These are phyloP conservation scores for Suhomyces emberorum DNA, from an alignment of 805 yeast genomes.

Conservation along the genomic window DNA sequence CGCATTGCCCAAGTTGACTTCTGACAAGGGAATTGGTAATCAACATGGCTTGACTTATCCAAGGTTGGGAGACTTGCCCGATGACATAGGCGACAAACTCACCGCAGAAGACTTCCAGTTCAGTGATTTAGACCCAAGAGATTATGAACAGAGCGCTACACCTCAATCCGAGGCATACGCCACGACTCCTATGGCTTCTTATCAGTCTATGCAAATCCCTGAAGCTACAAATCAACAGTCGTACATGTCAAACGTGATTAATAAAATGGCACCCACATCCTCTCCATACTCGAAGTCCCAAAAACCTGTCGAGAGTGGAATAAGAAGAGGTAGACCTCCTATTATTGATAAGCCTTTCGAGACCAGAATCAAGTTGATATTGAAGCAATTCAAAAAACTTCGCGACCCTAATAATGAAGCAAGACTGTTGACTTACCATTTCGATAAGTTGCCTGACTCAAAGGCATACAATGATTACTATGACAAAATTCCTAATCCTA, in stretches of 20 bases:
- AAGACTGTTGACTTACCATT: slow-evolving; percentile 54
- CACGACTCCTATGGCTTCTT: slow-evolving; percentile 3
- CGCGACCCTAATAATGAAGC: slow-evolving; percentile 48
- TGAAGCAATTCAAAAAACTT: slow-evolving; percentile 77
- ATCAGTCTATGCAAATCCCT: slow-evolving; percentile 3
- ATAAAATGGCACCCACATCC: not conserved
- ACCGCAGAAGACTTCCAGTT: slow-evolving; percentile 9
- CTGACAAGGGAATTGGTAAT: slow-evolving; percentile 37
- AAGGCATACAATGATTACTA: slow-evolving; percentile 55
- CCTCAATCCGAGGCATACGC: slow-evolving; percentile 3
- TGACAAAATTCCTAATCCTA: slow-evolving; percentile 52
- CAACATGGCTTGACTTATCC: slow-evolving; percentile 48
- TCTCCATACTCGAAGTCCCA: slow-evolving; percentile 3
- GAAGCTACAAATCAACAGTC: slow-evolving; percentile 1
- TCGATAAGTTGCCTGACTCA: slow-evolving; percentile 80
- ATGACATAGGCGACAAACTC: slow-evolving; percentile 24
- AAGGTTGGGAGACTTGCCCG: slow-evolving; percentile 68
- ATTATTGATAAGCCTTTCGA: slow-evolving; percentile 89
- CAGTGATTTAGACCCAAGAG: slow-evolving; percentile 8
- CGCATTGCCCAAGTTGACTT: slow-evolving; percentile 47
- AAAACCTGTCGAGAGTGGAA: slow-evolving; percentile 39
- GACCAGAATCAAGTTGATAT: slow-evolving; percentile 81
- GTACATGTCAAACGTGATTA: not conserved
- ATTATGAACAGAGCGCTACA: slow-evolving; percentile 3
- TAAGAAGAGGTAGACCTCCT: slow-evolving; percentile 86